Evolutionary conservation across 768 basidiomycete species (phyloP).

Genomic region (Lactifluus piperatus): DNA sequence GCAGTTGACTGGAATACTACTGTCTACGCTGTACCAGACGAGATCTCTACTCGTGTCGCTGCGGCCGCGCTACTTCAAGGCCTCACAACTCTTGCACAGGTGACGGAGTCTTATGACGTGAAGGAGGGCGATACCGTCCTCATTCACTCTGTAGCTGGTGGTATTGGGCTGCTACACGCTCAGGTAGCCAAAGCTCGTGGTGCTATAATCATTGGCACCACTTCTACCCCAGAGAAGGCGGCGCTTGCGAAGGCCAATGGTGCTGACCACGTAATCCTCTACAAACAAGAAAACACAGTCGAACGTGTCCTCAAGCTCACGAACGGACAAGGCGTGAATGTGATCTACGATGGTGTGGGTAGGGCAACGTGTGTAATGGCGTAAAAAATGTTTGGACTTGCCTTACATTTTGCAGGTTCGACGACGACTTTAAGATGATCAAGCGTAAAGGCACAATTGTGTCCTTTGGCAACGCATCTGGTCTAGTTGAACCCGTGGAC

Average conservation of each 20-base stretch:
- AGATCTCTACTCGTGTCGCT: constrained; percentile 49
- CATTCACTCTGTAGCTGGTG: constrained; percentile 89
- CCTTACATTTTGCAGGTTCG: constrained; percentile 42
- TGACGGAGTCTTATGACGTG: constrained; percentile 80
- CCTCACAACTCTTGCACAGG: constrained; percentile 66
- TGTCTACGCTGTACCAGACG: constrained; percentile 53
- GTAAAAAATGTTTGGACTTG: background rate
- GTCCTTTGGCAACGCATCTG: constrained; percentile 88
- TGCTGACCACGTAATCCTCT: constrained; percentile 81
- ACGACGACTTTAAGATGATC: constrained; percentile 73
- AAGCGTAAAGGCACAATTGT: constrained; percentile 86
- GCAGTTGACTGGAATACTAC: constrained; percentile 51
- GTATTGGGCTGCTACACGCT: constrained; percentile 61
- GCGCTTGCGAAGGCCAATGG: constrained; percentile 70
- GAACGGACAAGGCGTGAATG: constrained; percentile 74
- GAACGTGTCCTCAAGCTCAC: constrained; percentile 67
- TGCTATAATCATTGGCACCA: constrained; percentile 88
- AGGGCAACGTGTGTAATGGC: constrained; percentile 65
- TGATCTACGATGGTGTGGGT: constrained; percentile 92
- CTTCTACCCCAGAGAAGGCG: constrained; percentile 79
- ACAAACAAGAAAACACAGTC: constrained; percentile 66
- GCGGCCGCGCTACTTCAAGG: constrained; percentile 68
- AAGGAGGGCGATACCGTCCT: constrained; percentile 73
- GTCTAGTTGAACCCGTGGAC: constrained; percentile 67
- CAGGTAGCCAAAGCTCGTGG: constrained; percentile 68